These are phyloP conservation scores for Pyrenophora teres DNA, from an alignment of 2,329 filamentous ascomycete genomes.

Conservation along the genomic window DNA sequence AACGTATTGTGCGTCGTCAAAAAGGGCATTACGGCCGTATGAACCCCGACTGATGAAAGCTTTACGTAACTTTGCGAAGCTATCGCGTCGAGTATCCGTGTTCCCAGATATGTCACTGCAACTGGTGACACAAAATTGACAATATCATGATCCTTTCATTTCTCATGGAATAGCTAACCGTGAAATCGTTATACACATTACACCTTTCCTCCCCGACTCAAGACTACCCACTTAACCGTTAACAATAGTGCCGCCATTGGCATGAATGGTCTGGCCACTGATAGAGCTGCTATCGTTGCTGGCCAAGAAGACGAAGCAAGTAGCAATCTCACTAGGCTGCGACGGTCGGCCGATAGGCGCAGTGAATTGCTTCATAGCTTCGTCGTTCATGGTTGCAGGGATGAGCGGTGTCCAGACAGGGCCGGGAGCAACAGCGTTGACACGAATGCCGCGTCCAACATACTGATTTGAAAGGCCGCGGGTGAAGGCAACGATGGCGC, in stretches of 20 bases:
- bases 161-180: constrained; percentile 1
- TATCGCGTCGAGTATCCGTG: background rate
- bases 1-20: no score
- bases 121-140: accelerated
- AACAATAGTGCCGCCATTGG: constrained; percentile 54
- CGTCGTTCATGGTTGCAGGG: constrained; percentile 50
- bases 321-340: constrained; percentile 81
- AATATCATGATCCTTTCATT: background rate
- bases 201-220: no score
- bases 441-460: constrained; percentile 71
- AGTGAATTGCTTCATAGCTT: constrained; percentile 73
- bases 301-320: constrained; percentile 80
- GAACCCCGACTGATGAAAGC: no score
- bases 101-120: background rate
- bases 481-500: constrained; percentile 79
- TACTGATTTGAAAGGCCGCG: constrained; percentile 77
- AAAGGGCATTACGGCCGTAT: no score
- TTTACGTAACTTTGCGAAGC: background rate
- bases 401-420: constrained; percentile 56
- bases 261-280: constrained; percentile 72
- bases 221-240: constrained; percentile 30
- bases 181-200: constrained; percentile 8
- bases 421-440: constrained; percentile 77
- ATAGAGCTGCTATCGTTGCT: constrained; percentile 74
- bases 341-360: constrained; percentile 77